These are phyloP conservation scores for Nidularia pulvinata DNA, from an alignment of 768 basidiomycete genomes.

Conservation along the genomic window DNA sequence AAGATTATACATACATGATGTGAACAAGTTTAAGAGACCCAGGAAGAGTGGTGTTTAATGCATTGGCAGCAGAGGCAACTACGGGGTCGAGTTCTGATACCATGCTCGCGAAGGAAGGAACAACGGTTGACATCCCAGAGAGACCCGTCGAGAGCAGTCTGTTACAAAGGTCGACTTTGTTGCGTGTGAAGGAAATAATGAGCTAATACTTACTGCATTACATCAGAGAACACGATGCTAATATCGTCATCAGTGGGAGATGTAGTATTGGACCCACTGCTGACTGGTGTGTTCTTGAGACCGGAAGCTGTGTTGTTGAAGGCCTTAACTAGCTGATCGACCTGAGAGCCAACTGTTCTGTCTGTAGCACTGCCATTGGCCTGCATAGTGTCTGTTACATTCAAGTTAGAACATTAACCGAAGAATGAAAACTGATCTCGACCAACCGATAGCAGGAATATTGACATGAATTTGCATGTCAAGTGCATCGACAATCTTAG, in stretches of 20 bases:
- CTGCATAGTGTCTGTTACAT: conserved; percentile 19
- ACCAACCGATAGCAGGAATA: conserved; percentile 23
- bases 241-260: conserved; percentile 31
- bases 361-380: conserved; percentile 24
- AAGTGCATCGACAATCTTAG: conserved; percentile 19
- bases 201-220: conserved; percentile 19
- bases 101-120: conserved; percentile 21
- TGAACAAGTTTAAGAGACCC: conserved; percentile 19
- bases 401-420: neutral
- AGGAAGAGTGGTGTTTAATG: conserved; percentile 28
- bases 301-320: conserved; percentile 17
- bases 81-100: conserved; percentile 24
- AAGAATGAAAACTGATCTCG: neutral
- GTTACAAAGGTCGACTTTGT: neutral
- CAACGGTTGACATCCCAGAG: conserved; percentile 21
- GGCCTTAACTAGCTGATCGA: conserved; percentile 18
- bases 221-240: conserved; percentile 23
- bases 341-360: conserved; percentile 21
- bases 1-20: conserved; percentile 17
- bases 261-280: conserved; percentile 25
- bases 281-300: conserved; percentile 20
- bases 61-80: conserved; percentile 16
- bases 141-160: conserved; percentile 24
- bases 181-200: neutral
- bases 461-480: conserved; percentile 13